Percentiles rank a stretch among this genome's conserved stretches.
Evolutionary conservation across 306 rosid genomes (phyloP).

Genomic region (Cucumis sativus): Cucumber_9930_V3 NC_026661.2:20265501-20266000

Average conservation of each 20-base stretch:
- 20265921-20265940: slow-evolving; percentile 18
- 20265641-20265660: slow-evolving; percentile 8
- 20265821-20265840: slow-evolving; percentile 1
- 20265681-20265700: slow-evolving; percentile 22
- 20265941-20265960: not conserved
- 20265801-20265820: not conserved
- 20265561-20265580: slow-evolving; percentile 15
- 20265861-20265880: slow-evolving; percentile 8
- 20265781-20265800: not conserved
- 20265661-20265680: not conserved
- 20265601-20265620: not conserved
- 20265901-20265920: slow-evolving; percentile 16
- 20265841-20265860: not conserved
- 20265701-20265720: slow-evolving; percentile 13
- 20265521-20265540: slow-evolving; percentile 14
- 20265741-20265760: not conserved
- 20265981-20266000: not conserved
- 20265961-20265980: not conserved
- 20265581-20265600: slow-evolving; percentile 9
- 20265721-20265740: slow-evolving; percentile 20
- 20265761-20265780: not conserved
- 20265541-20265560: slow-evolving; percentile 9
- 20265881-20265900: slow-evolving; percentile 20
- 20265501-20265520: slow-evolving; percentile 11
- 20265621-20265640: not conserved